A percentile compares a stretch with the other conserved stretches of the same genome.
These are phyloP conservation scores for Geosmithia morbida DNA, from an alignment of 2,329 filamentous ascomycete genomes.

Conservation along the genomic window DNA sequence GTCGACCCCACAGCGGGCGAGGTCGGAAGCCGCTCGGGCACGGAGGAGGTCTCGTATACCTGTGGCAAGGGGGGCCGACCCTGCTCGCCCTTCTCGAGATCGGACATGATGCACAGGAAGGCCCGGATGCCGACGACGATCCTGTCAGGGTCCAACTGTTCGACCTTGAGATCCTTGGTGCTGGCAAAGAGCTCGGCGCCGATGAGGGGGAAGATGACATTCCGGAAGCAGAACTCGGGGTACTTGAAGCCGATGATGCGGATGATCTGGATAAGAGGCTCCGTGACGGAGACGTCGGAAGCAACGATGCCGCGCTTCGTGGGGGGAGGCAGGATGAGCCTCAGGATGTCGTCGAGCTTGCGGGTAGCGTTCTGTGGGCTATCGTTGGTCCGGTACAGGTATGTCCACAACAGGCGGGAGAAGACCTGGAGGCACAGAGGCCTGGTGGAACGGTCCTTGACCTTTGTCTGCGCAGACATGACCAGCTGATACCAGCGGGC, in stretches of 20 bases:
- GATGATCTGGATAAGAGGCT: conserved; percentile 86
- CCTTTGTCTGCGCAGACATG: conserved; percentile 59
- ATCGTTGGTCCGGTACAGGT: conserved; percentile 75
- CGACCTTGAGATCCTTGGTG: conserved; percentile 66
- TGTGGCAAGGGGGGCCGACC: conserved; percentile 73
- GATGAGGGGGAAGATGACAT: conserved; percentile 86
- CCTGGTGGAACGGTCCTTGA: conserved; percentile 71
- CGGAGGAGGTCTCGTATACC: conserved; percentile 30
- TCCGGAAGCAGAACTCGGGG: conserved; percentile 85
- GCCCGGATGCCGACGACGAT: conserved; percentile 96
- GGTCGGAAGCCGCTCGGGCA: conserved; percentile 26
- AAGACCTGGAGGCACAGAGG: conserved; percentile 77
- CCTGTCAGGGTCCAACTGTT: conserved; percentile 87
- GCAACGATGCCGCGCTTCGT: conserved; percentile 70
- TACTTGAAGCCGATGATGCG: conserved; percentile 89
- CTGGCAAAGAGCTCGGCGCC: conserved; percentile 79
- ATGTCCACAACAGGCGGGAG: conserved; percentile 85
- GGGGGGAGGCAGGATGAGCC: conserved; percentile 59
- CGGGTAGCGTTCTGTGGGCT: conserved; percentile 50
- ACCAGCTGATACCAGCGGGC: conserved; percentile 79
- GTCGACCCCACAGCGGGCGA: conserved; percentile 33
- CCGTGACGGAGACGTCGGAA: conserved; percentile 69
- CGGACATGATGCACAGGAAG: conserved; percentile 84
- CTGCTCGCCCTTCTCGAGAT: conserved; percentile 72
- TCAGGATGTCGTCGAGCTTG: conserved; percentile 82